Conservation (phyloP, 805 yeast genomes). For the Starmerella asiatica region DNA sequence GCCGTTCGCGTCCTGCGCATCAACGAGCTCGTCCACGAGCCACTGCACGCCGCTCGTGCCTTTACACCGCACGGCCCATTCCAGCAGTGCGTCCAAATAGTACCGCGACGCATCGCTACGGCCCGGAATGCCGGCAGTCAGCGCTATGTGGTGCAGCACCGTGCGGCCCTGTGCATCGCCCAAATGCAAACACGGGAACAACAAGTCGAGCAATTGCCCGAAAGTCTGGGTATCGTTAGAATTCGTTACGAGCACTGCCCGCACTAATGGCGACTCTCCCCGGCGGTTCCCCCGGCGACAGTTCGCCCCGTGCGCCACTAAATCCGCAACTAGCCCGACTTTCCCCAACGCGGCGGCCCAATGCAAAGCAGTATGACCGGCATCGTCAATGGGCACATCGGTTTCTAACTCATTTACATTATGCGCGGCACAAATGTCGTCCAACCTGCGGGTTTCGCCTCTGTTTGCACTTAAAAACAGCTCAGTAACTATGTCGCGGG, state of each 20-base stretch:
- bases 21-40: slow-evolving; percentile 56
- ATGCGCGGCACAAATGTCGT: slow-evolving; percentile 11
- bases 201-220: slow-evolving; percentile 48
- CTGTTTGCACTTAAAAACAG: slow-evolving; percentile 19
- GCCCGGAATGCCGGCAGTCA: slow-evolving; percentile 64
- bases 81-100: slow-evolving; percentile 56
- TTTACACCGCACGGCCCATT: slow-evolving; percentile 54
- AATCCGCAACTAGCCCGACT: slow-evolving; percentile 49
- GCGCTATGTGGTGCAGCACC: slow-evolving; percentile 73
- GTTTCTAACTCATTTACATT: slow-evolving; percentile 30
- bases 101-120: slow-evolving; percentile 60
- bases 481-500: slow-evolving; percentile 19
- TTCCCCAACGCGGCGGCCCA: slow-evolving; percentile 93
- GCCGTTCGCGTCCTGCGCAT: slow-evolving; percentile 84
- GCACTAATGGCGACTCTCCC: slow-evolving; percentile 78
- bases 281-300: slow-evolving; percentile 59
- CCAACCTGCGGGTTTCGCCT: slow-evolving; percentile 12
- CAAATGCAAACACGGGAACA: slow-evolving; percentile 60
- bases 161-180: slow-evolving; percentile 63
- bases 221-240: slow-evolving; percentile 69
- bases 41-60: slow-evolving; percentile 36
- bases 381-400: slow-evolving; percentile 81
- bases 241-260: slow-evolving; percentile 74
- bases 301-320: slow-evolving; percentile 54
- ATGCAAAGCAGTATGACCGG: slow-evolving; percentile 86